Conservation (phyloP, 2,329 filamentous ascomycete genomes). For the Clathrospora elynae region DNA sequence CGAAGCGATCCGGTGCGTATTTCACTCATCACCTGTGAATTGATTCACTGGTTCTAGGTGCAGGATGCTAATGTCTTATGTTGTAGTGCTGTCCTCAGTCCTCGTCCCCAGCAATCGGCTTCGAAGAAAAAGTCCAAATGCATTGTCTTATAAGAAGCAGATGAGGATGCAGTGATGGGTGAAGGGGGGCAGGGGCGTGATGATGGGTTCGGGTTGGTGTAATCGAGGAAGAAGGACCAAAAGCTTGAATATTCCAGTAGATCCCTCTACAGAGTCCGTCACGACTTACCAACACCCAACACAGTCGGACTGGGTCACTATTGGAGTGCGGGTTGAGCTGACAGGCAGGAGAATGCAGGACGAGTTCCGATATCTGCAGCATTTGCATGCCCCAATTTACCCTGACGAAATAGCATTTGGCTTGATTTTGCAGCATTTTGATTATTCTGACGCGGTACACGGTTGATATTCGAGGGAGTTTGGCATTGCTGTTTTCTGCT, state of each 20-base stretch:
- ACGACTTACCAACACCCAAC: too few relatives aligned
- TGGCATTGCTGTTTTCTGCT: slow-evolving; percentile 29
- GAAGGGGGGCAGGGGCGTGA: neutral
- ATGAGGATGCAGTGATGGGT: slow-evolving; percentile 7
- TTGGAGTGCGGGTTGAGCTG: slow-evolving; percentile 6
- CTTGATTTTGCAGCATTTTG: slow-evolving; percentile 24
- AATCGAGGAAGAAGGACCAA: slow-evolving; percentile 22
- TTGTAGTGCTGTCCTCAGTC: slow-evolving; percentile 49
- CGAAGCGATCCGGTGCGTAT: slow-evolving; percentile 93
- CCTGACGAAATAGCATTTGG: slow-evolving; percentile 21
- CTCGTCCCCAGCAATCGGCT: slow-evolving; percentile 39
- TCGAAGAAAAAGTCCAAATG: slow-evolving; percentile 38
- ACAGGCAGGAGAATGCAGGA: slow-evolving; percentile 2
- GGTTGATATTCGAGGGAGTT: slow-evolving; percentile 25
- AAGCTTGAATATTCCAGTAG: slow-evolving; percentile 32
- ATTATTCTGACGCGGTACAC: slow-evolving; percentile 20
- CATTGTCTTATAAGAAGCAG: slow-evolving; percentile 33
- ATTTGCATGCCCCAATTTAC: slow-evolving; percentile 26
- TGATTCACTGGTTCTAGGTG: too few relatives aligned
- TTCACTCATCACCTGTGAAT: too few relatives aligned
- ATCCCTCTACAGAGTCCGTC: slow-evolving; percentile 8
- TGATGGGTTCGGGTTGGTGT: slow-evolving; percentile 28
- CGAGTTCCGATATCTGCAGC: slow-evolving; percentile 7
- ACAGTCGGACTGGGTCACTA: too few relatives aligned
- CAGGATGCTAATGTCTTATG: too few relatives aligned